A percentile compares a stretch with the other conserved stretches of the same genome.
Conservation (phyloP, 2,329 filamentous ascomycete genomes). For the Alternaria sp. region DNA sequence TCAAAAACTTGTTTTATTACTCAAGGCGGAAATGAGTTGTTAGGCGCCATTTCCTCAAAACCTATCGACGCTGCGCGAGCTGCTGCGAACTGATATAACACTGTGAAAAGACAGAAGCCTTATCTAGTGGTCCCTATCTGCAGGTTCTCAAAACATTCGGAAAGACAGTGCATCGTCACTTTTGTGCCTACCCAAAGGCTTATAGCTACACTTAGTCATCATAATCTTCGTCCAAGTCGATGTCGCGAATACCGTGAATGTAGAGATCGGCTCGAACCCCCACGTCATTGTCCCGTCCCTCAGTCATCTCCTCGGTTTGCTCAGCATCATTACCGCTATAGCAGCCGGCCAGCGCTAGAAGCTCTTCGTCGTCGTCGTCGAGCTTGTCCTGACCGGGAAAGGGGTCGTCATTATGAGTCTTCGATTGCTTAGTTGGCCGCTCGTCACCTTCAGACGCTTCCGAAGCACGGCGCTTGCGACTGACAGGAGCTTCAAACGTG, state of each 20-base stretch:
- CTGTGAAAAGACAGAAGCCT: not conserved
- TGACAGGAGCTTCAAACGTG: not conserved
- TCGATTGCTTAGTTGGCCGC: not conserved
- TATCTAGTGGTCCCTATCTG: no score
- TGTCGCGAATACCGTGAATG: not conserved
- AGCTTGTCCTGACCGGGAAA: constrained; percentile 3
- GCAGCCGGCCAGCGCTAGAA: constrained; percentile 2
- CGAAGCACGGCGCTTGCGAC: not conserved
- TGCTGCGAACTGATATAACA: not conserved
- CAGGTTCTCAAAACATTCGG: not conserved
- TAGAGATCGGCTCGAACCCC: not conserved
- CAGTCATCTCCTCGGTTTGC: not conserved
- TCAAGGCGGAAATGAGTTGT: not conserved
- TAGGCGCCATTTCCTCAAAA: not conserved
- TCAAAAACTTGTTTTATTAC: not conserved
- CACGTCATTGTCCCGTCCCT: not conserved
- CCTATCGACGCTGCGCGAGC: not conserved
- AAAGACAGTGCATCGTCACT: not conserved
- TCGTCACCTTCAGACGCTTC: not conserved
- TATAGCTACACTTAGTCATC: not conserved
- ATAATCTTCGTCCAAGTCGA: constrained; percentile 10
- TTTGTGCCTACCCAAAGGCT: not conserved
- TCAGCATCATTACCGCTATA: not conserved
- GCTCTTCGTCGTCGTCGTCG: constrained; percentile 5
- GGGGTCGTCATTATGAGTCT: not conserved